phyloP scores from a whole-genome alignment of 1,284 basidiomycete genomes.

The Austroboletus olivaceoglutinosus region DNA sequence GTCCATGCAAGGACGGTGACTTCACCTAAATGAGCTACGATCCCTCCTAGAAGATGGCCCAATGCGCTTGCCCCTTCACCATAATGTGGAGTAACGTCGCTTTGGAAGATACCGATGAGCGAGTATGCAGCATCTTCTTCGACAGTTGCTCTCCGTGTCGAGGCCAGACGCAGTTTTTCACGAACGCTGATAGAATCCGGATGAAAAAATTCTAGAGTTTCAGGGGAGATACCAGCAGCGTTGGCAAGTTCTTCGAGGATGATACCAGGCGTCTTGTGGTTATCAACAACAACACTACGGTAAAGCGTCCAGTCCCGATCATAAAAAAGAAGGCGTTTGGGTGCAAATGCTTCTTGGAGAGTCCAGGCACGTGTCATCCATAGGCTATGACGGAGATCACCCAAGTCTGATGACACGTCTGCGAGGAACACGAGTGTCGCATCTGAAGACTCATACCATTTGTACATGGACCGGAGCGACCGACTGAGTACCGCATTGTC shows the following conservation, averaged over 20 bases:
- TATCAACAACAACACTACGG: neutral
- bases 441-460: conserved; percentile 3
- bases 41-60: neutral
- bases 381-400: neutral
- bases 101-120: neutral
- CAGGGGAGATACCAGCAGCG: neutral
- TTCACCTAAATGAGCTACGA: neutral
- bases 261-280: conserved; percentile 4
- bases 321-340: conserved; percentile 9
- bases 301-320: conserved; percentile 9
- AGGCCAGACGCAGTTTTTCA: neutral
- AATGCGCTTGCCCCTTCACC: neutral
- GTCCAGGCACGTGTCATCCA: neutral
- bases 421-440: conserved; percentile 1
- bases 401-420: neutral
- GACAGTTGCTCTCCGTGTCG: neutral
- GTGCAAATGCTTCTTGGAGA: neutral
- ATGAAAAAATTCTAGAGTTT: neutral
- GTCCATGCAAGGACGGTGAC: neutral
- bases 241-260: conserved; percentile 5
- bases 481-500: neutral
- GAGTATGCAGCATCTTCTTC: neutral
- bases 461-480: conserved; percentile 7
- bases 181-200: neutral
- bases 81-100: neutral